phyloP scores from a whole-genome alignment of 2,329 filamentous ascomycete species.

The Eutypa lata region DNA sequence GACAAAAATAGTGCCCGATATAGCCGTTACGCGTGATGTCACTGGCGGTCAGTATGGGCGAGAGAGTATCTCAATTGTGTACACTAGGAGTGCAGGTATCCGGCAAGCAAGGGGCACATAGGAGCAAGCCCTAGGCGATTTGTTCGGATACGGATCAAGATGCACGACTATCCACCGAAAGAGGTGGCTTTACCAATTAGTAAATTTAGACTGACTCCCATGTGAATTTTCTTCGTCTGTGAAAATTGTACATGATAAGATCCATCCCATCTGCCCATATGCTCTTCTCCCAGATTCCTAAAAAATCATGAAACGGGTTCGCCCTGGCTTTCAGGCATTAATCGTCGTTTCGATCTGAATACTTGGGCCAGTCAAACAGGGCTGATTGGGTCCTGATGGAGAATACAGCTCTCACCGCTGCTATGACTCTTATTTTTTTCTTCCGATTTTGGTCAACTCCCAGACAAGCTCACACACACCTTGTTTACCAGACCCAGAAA shows the following conservation, averaged over 20 bases:
- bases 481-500: conserved; percentile 12
- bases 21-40: conserved; percentile 20
- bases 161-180: not conserved
- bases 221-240: not conserved
- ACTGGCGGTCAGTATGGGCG: conserved; percentile 17
- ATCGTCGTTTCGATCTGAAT: conserved; percentile 18
- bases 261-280: not conserved
- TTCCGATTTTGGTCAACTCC: conserved; percentile 13
- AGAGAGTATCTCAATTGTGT: conserved; percentile 22
- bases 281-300: not conserved
- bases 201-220: not conserved
- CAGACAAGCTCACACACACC: conserved; percentile 19
- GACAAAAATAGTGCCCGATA: conserved; percentile 13
- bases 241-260: not conserved
- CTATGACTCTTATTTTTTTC: conserved; percentile 17
- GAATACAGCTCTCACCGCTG: conserved; percentile 22
- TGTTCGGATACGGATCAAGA: not conserved
- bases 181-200: not conserved
- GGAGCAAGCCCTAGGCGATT: conserved; percentile 5
- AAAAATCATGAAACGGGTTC: not conserved
- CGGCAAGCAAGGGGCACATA: conserved; percentile 17
- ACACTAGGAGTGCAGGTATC: conserved; percentile 26
- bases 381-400: conserved; percentile 1
- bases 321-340: conserved; percentile 12
- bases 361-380: conserved; percentile 1